Evolutionary conservation across 192 early-diverging fungal species (phyloP), one percentile per base, ranked within the genome.

Genomic region (Mycoemilia scoparia): DNA sequence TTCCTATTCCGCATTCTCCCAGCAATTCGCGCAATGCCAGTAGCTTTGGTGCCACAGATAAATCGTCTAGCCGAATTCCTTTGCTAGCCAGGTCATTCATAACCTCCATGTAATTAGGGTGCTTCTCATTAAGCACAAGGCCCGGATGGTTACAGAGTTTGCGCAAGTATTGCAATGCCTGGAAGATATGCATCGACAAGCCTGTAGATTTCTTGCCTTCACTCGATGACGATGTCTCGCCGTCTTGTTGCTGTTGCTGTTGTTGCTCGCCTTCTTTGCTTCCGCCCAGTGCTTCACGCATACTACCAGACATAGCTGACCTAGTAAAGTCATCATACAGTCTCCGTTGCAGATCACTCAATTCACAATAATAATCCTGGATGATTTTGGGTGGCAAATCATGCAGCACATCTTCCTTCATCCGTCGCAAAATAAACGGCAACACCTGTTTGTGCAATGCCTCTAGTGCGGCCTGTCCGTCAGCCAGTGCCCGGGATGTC

Each of bases 361-460:
- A 60, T 44, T 96, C 95, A 47, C 92, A 93, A 56, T 99, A 91
- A 54, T 95, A 90, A 55, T 96, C 91, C 71, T 96, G 91, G 45
- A 96, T 95, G 41, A 99, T 99, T 66, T 99, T 99, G 25, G 95
- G 91, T 34, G 95, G 95, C 41, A 99, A 56, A 47, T 96, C 91
- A 40, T 84, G 65, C 36, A 95, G 53, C 7, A 99, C 95, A 48
- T 99, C 89, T 58, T 96, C 89, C 54, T 99, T 99, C 71, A 99
- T 73, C 16, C 95, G 72, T 9, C 91, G 73, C 49, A 99, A 47
- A 33, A 99, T 38, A 65, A 96, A 99, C 13, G 95, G 95, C 26
- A 96, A 51, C 0, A 95, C 91, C 48, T 96, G 95, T 29, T 86
- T 85, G 49, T 96, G 95, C 40, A 99, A 60, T 4, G 81, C 83